Evolutionary conservation across 176 grass and related monocot species (phyloP).

Genomic region (Avena sativa): DNA sequence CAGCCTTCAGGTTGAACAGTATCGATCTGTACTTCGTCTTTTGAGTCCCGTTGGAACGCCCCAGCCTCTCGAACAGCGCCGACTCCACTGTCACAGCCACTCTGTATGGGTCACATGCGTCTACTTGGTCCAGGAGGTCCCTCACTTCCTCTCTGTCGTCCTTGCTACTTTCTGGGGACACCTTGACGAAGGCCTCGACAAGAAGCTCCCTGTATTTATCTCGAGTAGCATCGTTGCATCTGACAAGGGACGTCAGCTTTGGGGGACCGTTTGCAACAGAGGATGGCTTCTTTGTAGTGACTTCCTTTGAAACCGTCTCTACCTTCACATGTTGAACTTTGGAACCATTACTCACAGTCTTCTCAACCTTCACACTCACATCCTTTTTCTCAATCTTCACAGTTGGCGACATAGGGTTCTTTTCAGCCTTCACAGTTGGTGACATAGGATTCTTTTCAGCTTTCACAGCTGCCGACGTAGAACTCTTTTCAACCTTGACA

Average conservation of each 20-base stretch:
- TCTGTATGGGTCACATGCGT: constrained; percentile 75
- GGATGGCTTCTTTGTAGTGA: constrained; percentile 45
- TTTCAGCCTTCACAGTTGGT: constrained; percentile 44
- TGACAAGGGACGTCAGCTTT: constrained; percentile 66
- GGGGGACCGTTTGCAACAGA: constrained; percentile 44
- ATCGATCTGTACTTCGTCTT: constrained; percentile 88
- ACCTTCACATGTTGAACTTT: constrained; percentile 46
- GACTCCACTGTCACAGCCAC: constrained; percentile 79
- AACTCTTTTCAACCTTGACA: constrained; percentile 52
- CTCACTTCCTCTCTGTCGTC: constrained; percentile 69
- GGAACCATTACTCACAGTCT: constrained; percentile 38
- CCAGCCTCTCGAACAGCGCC: constrained; percentile 71
- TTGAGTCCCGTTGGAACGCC: constrained; percentile 63
- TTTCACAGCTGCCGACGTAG: constrained; percentile 40
- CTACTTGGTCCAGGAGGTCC: constrained; percentile 68
- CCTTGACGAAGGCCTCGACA: constrained; percentile 76
- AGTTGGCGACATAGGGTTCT: constrained; percentile 34
- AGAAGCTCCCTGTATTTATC: constrained; percentile 80
- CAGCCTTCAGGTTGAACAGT: constrained; percentile 81
- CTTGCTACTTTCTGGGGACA: constrained; percentile 66
- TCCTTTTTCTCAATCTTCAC: constrained; percentile 48
- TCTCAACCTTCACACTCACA: constrained; percentile 48
- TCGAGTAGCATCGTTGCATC: constrained; percentile 68
- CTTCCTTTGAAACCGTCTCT: constrained; percentile 51
- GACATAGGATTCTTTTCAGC: constrained; percentile 40